A percentile compares a stretch with the other conserved stretches of the same genome.
These are phyloP conservation scores for Pezicula neosporulosa DNA, from an alignment of 2,329 filamentous ascomycete species.

Conservation along the genomic window DNA sequence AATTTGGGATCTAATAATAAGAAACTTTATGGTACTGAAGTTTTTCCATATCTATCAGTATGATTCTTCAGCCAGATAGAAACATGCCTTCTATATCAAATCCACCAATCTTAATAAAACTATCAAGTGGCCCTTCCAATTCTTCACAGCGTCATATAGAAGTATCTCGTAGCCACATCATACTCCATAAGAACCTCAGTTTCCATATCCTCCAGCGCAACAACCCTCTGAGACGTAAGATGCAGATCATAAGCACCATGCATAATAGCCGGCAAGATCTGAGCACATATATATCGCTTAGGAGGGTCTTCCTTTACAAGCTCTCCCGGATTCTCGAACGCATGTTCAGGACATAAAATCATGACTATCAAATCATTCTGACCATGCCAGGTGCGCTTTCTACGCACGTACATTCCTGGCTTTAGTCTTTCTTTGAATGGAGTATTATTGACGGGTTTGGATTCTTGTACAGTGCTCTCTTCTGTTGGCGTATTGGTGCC, in stretches of 20 bases:
- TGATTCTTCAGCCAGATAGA: no score
- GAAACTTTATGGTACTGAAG: no score
- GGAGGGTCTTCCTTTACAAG: conserved; percentile 7
- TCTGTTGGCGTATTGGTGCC: neutral
- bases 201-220: conserved; percentile 32
- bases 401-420: conserved; percentile 38
- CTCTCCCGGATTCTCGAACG: conserved; percentile 16
- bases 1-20: no score
- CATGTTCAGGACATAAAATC: conserved; percentile 23
- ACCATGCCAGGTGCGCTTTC: conserved; percentile 16
- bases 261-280: conserved; percentile 30
- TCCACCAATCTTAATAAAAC: no score
- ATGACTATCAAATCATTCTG: neutral
- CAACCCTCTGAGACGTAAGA: conserved; percentile 34
- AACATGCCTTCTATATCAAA: no score
- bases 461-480: neutral
- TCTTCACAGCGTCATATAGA: conserved; percentile 21
- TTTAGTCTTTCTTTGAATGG: conserved; percentile 37
- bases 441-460: conserved; percentile 2
- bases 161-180: conserved; percentile 37
- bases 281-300: conserved; percentile 32
- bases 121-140: no score
- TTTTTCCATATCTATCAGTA: no score
- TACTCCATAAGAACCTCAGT: conserved; percentile 39
- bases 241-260: conserved; percentile 34